These are phyloP conservation scores for Lunularia cruciata DNA, from an alignment of 225 moss, liverwort and hornwort species.

Conservation along the genomic window DNA sequence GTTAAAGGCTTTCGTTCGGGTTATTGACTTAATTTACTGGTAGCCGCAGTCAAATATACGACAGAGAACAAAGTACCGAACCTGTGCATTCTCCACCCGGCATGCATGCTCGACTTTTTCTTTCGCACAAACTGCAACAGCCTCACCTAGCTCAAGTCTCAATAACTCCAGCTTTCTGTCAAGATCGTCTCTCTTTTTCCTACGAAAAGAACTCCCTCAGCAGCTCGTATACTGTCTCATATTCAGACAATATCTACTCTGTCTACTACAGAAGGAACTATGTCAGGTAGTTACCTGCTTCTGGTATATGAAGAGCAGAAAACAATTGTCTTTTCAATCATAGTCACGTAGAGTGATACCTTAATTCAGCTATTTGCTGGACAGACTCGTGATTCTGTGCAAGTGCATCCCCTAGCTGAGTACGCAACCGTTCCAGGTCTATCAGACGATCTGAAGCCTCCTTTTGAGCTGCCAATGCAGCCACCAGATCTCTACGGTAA, in stretches of 20 bases:
- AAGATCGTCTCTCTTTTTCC: slow-evolving; percentile 47
- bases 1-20: no score
- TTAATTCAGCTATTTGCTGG: slow-evolving; percentile 45
- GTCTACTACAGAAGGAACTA: no score
- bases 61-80: no score
- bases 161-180: slow-evolving; percentile 44
- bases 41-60: no score
- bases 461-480: slow-evolving; percentile 40
- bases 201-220: slow-evolving; percentile 7
- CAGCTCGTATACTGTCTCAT: not conserved
- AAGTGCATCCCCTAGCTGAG: slow-evolving; percentile 51
- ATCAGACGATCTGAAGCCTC: slow-evolving; percentile 47
- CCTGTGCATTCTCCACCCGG: slow-evolving; percentile 56
- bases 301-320: not conserved
- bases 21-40: no score
- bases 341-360: slow-evolving; percentile 28
- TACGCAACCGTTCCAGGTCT: slow-evolving; percentile 62
- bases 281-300: not conserved
- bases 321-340: not conserved
- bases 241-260: not conserved
- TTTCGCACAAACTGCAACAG: slow-evolving; percentile 39
- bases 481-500: slow-evolving; percentile 46
- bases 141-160: slow-evolving; percentile 53
- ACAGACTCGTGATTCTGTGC: slow-evolving; percentile 56
- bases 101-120: slow-evolving; percentile 38